Percentiles rank a stretch among this genome's conserved stretches.
phyloP scores from a whole-genome alignment of 805 yeast species.

The Lachancea waltii region DNA sequence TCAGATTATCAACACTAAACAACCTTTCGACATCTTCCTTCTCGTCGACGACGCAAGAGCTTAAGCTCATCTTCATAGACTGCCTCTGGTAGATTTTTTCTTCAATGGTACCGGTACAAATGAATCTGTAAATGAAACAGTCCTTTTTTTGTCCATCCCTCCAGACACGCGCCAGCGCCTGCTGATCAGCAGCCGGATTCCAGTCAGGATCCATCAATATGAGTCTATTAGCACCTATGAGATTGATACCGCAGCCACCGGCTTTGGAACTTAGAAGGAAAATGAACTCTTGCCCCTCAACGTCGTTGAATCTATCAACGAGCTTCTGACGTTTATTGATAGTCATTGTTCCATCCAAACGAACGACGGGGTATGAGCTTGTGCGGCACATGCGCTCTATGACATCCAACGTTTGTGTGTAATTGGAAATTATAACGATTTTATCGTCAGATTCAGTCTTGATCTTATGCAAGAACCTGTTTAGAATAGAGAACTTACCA shows the following conservation, averaged over 20 bases:
- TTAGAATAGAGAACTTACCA: conserved; percentile 80
- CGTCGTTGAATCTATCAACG: conserved; percentile 88
- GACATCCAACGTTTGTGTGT: conserved; percentile 88
- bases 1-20: conserved; percentile 75
- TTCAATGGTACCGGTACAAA: conserved; percentile 91
- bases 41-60: conserved; percentile 96
- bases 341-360: conserved; percentile 90
- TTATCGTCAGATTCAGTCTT: conserved; percentile 82
- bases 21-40: conserved; percentile 90
- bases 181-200: conserved; percentile 99
- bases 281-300: conserved; percentile 77
- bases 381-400: conserved; percentile 80
- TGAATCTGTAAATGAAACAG: conserved; percentile 90
- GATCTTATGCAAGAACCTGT: conserved; percentile 75
- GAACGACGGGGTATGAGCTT: conserved; percentile 64
- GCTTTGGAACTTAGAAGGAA: conserved; percentile 91
- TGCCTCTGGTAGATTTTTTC: conserved; percentile 96
- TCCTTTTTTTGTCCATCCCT: conserved; percentile 98
- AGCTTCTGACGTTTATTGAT: conserved; percentile 88
- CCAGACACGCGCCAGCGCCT: conserved; percentile 97
- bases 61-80: conserved; percentile 84
- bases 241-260: conserved; percentile 97
- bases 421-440: conserved; percentile 89
- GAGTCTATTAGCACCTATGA: conserved; percentile 92
- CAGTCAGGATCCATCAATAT: conserved; percentile 88